These are phyloP conservation scores for Ogataea neopini DNA, from an alignment of 805 yeast genomes.

Conservation along the genomic window DNA sequence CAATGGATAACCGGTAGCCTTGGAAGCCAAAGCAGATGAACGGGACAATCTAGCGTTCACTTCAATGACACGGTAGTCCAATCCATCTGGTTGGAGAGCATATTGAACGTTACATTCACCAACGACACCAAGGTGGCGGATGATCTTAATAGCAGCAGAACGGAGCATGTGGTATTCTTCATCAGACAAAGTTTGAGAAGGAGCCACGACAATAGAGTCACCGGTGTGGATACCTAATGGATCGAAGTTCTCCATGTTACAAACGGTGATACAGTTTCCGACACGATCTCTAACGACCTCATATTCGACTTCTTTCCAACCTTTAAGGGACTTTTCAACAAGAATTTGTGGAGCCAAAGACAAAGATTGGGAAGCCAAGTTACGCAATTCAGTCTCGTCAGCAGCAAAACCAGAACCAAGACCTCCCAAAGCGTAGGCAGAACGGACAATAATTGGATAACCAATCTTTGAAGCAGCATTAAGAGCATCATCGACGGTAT, in stretches of 20 bases:
- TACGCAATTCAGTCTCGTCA: conserved; percentile 76
- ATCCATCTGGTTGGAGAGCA: conserved; percentile 92
- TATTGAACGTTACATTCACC: conserved; percentile 99
- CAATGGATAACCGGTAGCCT: conserved; percentile 98
- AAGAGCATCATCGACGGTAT: conserved; percentile 88
- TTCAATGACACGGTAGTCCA: conserved; percentile 94
- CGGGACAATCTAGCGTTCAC: conserved; percentile 96
- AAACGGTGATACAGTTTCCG: conserved; percentile 96
- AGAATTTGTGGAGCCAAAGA: conserved; percentile 91
- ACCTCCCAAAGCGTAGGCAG: conserved; percentile 97
- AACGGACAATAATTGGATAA: conserved; percentile 95
- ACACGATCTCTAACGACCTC: conserved; percentile 97
- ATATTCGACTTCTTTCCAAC: conserved; percentile 99
- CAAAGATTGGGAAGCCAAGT: conserved; percentile 86
- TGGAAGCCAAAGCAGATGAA: conserved; percentile 96
- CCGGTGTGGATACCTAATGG: conserved; percentile 99
- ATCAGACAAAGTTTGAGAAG: conserved; percentile 95
- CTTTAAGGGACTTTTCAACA: conserved; percentile 95
- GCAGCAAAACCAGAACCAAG: conserved; percentile 96
- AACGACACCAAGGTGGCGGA: conserved; percentile 96
- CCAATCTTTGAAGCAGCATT: conserved; percentile 87
- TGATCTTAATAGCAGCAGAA: conserved; percentile 95
- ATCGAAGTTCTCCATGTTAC: conserved; percentile 99
- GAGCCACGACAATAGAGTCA: conserved; percentile 98
- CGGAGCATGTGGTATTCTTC: conserved; percentile 98